Conservation (phyloP, 129 eudicot genomes). For the Ambrosia trifida region DNA sequence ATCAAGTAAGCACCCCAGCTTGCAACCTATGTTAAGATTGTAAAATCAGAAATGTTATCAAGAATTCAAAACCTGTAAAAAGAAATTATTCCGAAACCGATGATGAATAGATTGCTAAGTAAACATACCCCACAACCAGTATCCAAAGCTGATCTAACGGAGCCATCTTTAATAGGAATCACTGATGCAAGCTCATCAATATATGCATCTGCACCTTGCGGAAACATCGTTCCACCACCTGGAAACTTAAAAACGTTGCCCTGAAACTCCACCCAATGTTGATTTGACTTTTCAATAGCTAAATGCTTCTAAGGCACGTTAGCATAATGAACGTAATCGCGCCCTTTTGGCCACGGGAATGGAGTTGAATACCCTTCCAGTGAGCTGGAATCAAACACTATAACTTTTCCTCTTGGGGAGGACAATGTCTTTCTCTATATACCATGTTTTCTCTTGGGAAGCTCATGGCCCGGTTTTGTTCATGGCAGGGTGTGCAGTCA, state of each 20-base stretch:
- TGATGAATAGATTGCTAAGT: background rate
- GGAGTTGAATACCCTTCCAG: slow-evolving; percentile 81
- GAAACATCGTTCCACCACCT: slow-evolving; percentile 99
- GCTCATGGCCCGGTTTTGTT: slow-evolving; percentile 87
- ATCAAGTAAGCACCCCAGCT: slow-evolving; percentile 98
- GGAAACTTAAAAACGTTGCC: slow-evolving; percentile 94
- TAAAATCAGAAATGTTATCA: slow-evolving; percentile 15
- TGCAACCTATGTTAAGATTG: slow-evolving; percentile 61
- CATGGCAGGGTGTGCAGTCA: slow-evolving; percentile 94
- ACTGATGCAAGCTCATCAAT: slow-evolving; percentile 90
- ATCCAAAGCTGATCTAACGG: slow-evolving; percentile 91
- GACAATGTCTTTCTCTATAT: slow-evolving; percentile 96
- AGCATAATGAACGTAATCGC: slow-evolving; percentile 84
- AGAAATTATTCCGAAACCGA: slow-evolving; percentile 1
- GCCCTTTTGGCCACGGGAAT: slow-evolving; percentile 95
- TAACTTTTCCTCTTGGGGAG: slow-evolving; percentile 74
- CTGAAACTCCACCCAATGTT: slow-evolving; percentile 91
- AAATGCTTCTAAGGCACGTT: slow-evolving; percentile 84
- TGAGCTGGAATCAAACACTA: slow-evolving; percentile 91
- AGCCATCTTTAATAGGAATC: slow-evolving; percentile 74
- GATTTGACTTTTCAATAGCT: slow-evolving; percentile 86
- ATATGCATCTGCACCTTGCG: slow-evolving; percentile 98
- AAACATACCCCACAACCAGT: slow-evolving; percentile 97
- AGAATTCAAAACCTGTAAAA: background rate
- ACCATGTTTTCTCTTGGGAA: slow-evolving; percentile 92